A percentile compares a stretch with the other conserved stretches of the same genome.
Evolutionary conservation across 257 asterid species (phyloP).

Genomic region (Penstemon davidsonii): DNA sequence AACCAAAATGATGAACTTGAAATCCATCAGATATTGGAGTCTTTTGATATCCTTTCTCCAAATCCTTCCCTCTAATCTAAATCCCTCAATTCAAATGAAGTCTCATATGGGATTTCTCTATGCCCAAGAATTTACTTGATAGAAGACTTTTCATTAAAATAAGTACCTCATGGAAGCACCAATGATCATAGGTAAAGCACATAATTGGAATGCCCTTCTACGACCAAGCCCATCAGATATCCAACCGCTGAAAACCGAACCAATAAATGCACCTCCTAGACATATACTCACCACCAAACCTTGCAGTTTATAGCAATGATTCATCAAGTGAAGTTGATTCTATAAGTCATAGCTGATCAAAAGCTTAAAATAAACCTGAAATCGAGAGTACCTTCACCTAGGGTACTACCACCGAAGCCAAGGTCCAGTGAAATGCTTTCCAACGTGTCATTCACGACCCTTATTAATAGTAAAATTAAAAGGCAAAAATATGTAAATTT

Average conservation of each 20-base stretch:
- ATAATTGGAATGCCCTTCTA: constrained; percentile 76
- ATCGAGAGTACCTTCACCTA: constrained; percentile 77
- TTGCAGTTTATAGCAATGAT: constrained; percentile 31
- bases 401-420: constrained; percentile 75
- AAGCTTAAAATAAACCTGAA: constrained; percentile 16
- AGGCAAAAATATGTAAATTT: constrained; percentile 21
- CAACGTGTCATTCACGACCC: constrained; percentile 90
- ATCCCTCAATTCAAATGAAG: too few species aligned
- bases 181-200: constrained; percentile 85
- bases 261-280: constrained; percentile 85
- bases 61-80: too few species aligned
- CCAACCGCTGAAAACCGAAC: constrained; percentile 87
- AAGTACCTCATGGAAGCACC: constrained; percentile 79
- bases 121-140: neutral
- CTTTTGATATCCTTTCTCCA: too few species aligned
- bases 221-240: constrained; percentile 84
- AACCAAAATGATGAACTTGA: too few species aligned
- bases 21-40: too few species aligned
- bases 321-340: constrained; percentile 21
- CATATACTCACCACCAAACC: constrained; percentile 94
- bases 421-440: constrained; percentile 92
- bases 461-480: constrained; percentile 25
- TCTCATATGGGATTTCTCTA: neutral
- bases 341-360: neutral
- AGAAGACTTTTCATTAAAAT: neutral